Evolutionary conservation across 2,329 filamentous ascomycete species (phyloP).

Genomic region (Aspergillus neotritici): DNA sequence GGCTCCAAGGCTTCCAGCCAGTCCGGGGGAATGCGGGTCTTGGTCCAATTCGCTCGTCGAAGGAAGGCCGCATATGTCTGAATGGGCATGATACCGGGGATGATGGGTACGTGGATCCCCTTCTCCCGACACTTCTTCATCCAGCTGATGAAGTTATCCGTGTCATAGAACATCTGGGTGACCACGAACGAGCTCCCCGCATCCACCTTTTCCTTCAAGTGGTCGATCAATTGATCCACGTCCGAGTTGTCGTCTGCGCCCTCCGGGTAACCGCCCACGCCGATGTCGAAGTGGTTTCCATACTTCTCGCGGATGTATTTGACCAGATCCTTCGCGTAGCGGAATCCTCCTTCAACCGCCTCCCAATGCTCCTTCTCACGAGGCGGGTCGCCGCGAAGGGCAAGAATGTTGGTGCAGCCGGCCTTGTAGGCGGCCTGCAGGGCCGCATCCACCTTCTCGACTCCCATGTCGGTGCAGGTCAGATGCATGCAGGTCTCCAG

Average conservation of each 20-base stretch:
- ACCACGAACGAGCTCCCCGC: slow-evolving; percentile 90
- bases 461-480: slow-evolving; percentile 97
- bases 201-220: slow-evolving; percentile 96
- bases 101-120: slow-evolving; percentile 77
- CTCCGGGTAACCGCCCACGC: slow-evolving; percentile 93
- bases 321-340: slow-evolving; percentile 87
- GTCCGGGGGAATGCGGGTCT: slow-evolving; percentile 70
- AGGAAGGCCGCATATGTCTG: slow-evolving; percentile 92
- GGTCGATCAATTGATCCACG: slow-evolving; percentile 76
- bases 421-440: slow-evolving; percentile 84
- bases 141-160: slow-evolving; percentile 90
- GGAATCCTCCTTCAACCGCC: slow-evolving; percentile 77
- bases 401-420: slow-evolving; percentile 95
- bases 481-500: slow-evolving; percentile 99
- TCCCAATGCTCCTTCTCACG: slow-evolving; percentile 92
- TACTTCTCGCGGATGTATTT: slow-evolving; percentile 74
- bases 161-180: slow-evolving; percentile 99
- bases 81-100: slow-evolving; percentile 88
- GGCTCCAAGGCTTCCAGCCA: slow-evolving; percentile 83
- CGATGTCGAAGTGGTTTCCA: slow-evolving; percentile 91
- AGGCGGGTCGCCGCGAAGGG: slow-evolving; percentile 86
- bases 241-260: slow-evolving; percentile 90
- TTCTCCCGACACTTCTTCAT: slow-evolving; percentile 75
- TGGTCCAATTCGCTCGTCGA: slow-evolving; percentile 83
- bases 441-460: slow-evolving; percentile 83